Evolutionary conservation across 2,329 filamentous ascomycete species (phyloP), one percentile per base, ranked within the genome.

Genomic region (Trematosphaeria pertusa): DNA sequence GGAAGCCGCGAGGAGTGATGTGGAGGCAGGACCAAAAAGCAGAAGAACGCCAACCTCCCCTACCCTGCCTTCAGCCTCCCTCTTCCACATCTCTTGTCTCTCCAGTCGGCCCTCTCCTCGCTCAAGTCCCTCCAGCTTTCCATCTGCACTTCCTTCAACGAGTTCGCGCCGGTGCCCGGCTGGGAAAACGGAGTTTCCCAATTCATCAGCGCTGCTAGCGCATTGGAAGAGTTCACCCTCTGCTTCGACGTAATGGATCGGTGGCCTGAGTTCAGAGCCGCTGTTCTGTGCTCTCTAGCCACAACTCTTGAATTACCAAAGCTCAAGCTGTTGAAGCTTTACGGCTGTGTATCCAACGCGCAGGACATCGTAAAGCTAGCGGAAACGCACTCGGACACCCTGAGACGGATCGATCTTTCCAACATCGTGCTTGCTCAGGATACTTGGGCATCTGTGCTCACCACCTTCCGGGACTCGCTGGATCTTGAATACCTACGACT

Each of bases 121-220:
- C 42, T 68, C 2, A 47, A 46, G 4, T 38, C 53, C 6, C 46
- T 69, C 30, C 49, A 48, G 1, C 37, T 68, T 1, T 62, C 58
- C 3, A 51, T 64, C 10, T 43, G 55, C 21, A 47, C 51, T 2
- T 36, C 43, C 12, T 50, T 55, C 20, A 46, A 51, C 8, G 50
- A 32, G 8, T 28, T 49, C 18, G 37, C 48, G 7, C 58, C 52
- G 5, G 20, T 48, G 10, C 51, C 58, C 6, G 59, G 59, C 17
- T 67, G 64, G 61, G 52, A 60, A 15, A 56, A 56, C 10, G 44
- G 47, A 1, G 31, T 67, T 1, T 52, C 47, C 21, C 48, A 57
- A 3, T 56, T 69, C 22, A 51, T 69, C 18, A 28, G 46, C 22
- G 34, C 52, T 19, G 54, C 61, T 11, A 45, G 62, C 8, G 35